Base-by-base conservation (phyloP, 257 asterid species). In the Gentiana dahurica region DNA sequence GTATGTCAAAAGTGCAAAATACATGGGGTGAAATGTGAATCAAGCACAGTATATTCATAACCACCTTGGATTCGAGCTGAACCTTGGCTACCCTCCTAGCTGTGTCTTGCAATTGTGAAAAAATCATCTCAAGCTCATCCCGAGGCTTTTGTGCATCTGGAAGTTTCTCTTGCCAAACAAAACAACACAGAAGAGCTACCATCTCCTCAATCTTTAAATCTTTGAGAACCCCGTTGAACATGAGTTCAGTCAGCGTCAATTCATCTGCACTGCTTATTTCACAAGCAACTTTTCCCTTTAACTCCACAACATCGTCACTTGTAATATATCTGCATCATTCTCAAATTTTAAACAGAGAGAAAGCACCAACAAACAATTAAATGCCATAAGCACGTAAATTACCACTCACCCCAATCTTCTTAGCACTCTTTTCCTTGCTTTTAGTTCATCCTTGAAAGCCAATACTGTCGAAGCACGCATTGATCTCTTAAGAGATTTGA, bases 181-280 rank as follows among this genome's bases (percentile, higher is more conserved):
- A 92, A 72, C 98, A 92, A 50, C 97, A 87, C 55, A 92, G 84
- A 60, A 92, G 90, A 69, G 98, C 72, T 15, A 92, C 68, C 95
- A 92, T 88, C 69, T 85, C 97, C 77, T 92, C 98, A 70, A 87
- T 89, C 65, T 79, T 81, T 59, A 81, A 44, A 68, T 85, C 95
- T 67, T 80, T 83, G 53, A 92, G 69, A 58, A 82, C 83, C 71
- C 97, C 98, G 73, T 66, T 85, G 61, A 88, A 88, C 90, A 92
- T 85, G 53, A 92, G 87, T 65, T 91, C 98, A 1, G 95, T 85
- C 71, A 91, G 71, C 32, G 95, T 87, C 76, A 91, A 74, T 69
- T 91, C 98, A 67, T 91, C 98, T 24, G 96, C 98, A 60, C 95
- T 87, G 80, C 98, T 91, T 70, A 91, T 85, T 75, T 83, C 96